Evolutionary conservation across 1,284 basidiomycete species (phyloP).

Genomic region (Abortiporus biennis): DNA sequence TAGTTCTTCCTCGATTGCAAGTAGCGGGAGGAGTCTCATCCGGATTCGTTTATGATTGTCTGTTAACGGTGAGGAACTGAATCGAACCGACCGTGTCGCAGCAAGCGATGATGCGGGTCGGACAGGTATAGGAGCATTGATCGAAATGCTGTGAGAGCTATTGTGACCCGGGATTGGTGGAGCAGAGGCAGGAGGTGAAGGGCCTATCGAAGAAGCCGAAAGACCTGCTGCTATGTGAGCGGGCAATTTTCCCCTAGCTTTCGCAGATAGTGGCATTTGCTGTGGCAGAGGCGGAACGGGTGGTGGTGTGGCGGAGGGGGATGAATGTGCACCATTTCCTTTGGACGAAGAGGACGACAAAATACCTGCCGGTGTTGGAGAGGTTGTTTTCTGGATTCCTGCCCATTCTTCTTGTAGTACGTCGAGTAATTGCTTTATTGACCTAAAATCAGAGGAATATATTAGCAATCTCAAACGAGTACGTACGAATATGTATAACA

Average conservation of each 20-base stretch:
- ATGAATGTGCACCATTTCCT: slow-evolving; percentile 9
- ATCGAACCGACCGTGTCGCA: slow-evolving; percentile 13
- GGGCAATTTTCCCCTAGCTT: slow-evolving; percentile 1
- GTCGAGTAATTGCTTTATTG: slow-evolving; percentile 47
- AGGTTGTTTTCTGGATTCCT: not conserved
- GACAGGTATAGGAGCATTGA: too few relatives aligned
- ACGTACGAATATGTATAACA: too few relatives aligned
- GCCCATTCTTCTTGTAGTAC: slow-evolving; percentile 45
- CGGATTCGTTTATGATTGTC: slow-evolving; percentile 38
- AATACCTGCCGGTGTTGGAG: slow-evolving; percentile 7
- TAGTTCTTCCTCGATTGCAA: slow-evolving; percentile 51
- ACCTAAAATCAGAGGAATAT: slow-evolving; percentile 32
- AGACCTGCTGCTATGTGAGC: not conserved
- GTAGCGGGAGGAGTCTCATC: slow-evolving; percentile 51
- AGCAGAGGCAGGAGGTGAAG: not conserved
- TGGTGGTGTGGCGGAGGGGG: slow-evolving; percentile 13
- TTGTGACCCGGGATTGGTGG: slow-evolving; percentile 8
- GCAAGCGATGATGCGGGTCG: too few relatives aligned
- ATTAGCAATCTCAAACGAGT: too few relatives aligned
- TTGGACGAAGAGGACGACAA: slow-evolving; percentile 11
- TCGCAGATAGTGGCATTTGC: too few relatives aligned
- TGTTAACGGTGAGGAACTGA: slow-evolving; percentile 19
- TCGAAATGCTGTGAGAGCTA: not conserved
- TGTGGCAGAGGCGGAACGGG: too few relatives aligned
- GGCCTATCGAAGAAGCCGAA: not conserved